Evolutionary conservation across 2,329 filamentous ascomycete genomes (phyloP), one percentile per base, ranked within the genome.

Genomic region (Fusarium transvaalense): DNA sequence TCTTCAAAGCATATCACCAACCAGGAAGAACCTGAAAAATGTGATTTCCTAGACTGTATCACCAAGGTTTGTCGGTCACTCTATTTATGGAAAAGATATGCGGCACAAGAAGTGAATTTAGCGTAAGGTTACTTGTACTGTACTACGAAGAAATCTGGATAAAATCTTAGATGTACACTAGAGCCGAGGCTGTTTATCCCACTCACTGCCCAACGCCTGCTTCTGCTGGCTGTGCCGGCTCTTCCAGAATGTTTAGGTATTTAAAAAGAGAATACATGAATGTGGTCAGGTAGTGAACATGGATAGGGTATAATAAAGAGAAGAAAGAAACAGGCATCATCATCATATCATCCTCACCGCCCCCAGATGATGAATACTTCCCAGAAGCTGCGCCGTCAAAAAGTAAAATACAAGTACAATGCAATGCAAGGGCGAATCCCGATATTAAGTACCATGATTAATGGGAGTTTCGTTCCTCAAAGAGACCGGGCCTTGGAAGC

Each of bases 401-500:
- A 38, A 61, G 31, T 23, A 27, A 32, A 56, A 56, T 56, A 64
- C 59, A 58, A 41, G 38, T 45, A 56, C 59, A 56, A 58, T 56
- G 47, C 21, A 15, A 27, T 29, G 12, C 21, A 37, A 34, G 45
- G 45, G 38, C 34, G 57, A 59, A 55, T 45, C 32, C 50, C 39
- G 27, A 29, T 55, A 39, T 43, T 52, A 47, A 39, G 19, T 55
- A 38, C 43, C 52, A 48, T 48, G 23, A 37, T 66, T 68, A 72
- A 56, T 61, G 71, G 23, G 71, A 37, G 64, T 74, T 64, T 78
- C 75, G 37, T 76, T 78, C 50, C 82, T 81, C 59, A 87, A 69
- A 12, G 83, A 76, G 23, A 81, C 79, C 2, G 87, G 86, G 0
- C 87, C 87, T 74, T 89, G 82, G 69, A 89, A 89, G 5, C 82